Evolutionary conservation across 1,139 yeast genomes (phyloP).

Genomic region (Hansenula sp.): DNA sequence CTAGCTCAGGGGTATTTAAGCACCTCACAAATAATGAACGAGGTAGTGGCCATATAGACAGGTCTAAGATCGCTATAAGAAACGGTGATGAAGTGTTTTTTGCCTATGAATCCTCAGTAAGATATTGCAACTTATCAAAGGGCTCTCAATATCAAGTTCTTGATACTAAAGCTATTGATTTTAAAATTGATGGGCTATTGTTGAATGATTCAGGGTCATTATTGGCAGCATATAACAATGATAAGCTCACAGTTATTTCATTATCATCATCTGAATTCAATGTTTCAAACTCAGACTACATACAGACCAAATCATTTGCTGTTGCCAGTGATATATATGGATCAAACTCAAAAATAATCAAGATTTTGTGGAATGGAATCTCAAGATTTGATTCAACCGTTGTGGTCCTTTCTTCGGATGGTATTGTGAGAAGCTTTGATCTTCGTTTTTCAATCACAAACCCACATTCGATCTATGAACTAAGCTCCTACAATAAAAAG

Average conservation of each 20-base stretch:
- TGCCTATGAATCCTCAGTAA: constrained; percentile 24
- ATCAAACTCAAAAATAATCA: constrained; percentile 12
- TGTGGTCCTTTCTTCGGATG: constrained; percentile 34
- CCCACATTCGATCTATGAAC: constrained; percentile 23
- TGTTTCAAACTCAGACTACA: constrained; percentile 2
- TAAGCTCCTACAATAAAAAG: constrained; percentile 17
- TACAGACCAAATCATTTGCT: constrained; percentile 18
- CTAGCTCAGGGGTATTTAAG: background rate
- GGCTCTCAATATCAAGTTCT: constrained; percentile 12
- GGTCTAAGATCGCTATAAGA: constrained; percentile 11
- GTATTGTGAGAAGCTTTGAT: constrained; percentile 32
- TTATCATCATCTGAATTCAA: constrained; percentile 25
- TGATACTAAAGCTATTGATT: constrained; percentile 18
- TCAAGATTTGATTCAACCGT: constrained; percentile 36
- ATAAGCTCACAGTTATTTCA: constrained; percentile 27
- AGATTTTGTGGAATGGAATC: constrained; percentile 41
- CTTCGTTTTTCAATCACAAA: constrained; percentile 22
- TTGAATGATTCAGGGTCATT: constrained; percentile 37
- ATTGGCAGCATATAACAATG: constrained; percentile 34
- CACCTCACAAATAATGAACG: background rate
- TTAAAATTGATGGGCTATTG: constrained; percentile 26
- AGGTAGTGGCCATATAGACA: too few relatives aligned
- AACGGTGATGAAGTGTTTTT: constrained; percentile 25
- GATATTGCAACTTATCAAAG: constrained; percentile 21
- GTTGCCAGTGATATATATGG: constrained; percentile 9